Evolutionary conservation across 2,329 filamentous ascomycete genomes (phyloP).

Genomic region (Trichoderma gracile): DNA sequence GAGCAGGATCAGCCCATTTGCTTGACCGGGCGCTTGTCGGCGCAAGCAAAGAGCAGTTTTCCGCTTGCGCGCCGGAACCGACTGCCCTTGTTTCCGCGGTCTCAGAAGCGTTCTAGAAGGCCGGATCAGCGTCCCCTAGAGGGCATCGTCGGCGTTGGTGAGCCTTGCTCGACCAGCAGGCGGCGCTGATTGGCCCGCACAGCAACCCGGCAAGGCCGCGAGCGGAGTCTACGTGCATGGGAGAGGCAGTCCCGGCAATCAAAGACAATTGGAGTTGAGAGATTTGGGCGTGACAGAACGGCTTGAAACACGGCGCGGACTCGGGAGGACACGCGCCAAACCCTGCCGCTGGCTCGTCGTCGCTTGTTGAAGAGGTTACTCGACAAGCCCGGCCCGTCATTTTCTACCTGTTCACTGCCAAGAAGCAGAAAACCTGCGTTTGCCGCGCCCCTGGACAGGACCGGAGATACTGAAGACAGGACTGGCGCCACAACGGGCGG

Average conservation of each 20-base stretch:
- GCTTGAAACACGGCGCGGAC: constrained; percentile 3
- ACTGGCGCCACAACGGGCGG: constrained; percentile 21
- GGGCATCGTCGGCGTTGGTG: constrained; percentile 18
- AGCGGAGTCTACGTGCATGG: not conserved
- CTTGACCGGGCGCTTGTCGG: constrained; percentile 18
- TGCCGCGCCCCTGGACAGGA: constrained; percentile 6
- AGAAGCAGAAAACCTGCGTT: not conserved
- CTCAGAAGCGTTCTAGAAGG: constrained; percentile 38
- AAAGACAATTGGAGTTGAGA: not conserved
- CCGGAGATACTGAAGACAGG: no score
- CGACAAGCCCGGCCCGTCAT: not conserved
- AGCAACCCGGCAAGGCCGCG: constrained; percentile 13
- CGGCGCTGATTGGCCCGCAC: constrained; percentile 8
- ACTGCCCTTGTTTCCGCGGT: constrained; percentile 34
- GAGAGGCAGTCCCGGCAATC: not conserved
- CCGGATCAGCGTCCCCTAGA: constrained; percentile 12
- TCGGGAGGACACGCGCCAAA: not conserved
- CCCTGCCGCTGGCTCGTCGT: not conserved
- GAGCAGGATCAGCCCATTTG: not conserved
- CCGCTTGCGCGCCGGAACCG: constrained; percentile 27
- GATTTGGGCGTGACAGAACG: not conserved
- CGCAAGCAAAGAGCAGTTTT: constrained; percentile 5
- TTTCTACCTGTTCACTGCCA: not conserved
- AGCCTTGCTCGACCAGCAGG: constrained; percentile 5
- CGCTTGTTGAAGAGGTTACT: not conserved